Percentiles rank a stretch among this genome's conserved stretches.
These are phyloP conservation scores for Myxozyma vanderwaltii DNA, from an alignment of 805 yeast species.

Conservation along the genomic window DNA sequence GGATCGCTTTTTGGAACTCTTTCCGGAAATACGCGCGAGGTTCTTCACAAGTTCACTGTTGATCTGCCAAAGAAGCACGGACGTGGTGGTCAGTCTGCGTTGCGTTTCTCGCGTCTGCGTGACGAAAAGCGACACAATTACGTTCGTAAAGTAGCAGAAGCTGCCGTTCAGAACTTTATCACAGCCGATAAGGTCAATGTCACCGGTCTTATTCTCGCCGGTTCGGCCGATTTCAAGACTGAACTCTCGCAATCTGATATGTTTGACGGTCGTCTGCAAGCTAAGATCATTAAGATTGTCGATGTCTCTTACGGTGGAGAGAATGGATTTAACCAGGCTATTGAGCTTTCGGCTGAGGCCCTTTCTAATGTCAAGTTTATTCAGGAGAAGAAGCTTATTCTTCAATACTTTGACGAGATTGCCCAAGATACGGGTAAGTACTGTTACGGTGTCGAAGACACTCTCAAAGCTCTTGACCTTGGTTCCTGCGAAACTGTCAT, in stretches of 20 bases:
- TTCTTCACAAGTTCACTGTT: conserved; percentile 92
- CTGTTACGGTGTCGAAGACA: conserved; percentile 97
- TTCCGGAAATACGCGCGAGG: conserved; percentile 95
- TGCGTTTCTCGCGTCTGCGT: conserved; percentile 98
- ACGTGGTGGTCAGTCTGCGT: conserved; percentile 99
- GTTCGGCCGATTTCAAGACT: conserved; percentile 98
- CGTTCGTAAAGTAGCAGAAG: conserved; percentile 97
- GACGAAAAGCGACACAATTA: conserved; percentile 99
- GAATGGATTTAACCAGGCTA: conserved; percentile 99
- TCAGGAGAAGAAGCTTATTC: conserved; percentile 95
- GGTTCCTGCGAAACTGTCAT: conserved; percentile 95
- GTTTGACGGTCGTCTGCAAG: conserved; percentile 85
- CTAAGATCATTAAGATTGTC: conserved; percentile 86
- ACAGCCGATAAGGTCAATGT: conserved; percentile 93
- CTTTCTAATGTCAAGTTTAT: conserved; percentile 95
- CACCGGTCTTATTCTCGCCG: conserved; percentile 93
- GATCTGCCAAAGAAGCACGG: conserved; percentile 99
- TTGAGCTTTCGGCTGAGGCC: conserved; percentile 95
- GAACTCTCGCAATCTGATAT: conserved; percentile 90
- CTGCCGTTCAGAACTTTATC: conserved; percentile 95
- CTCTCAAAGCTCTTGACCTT: conserved; percentile 90
- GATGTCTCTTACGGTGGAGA: conserved; percentile 99
- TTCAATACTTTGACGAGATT: conserved; percentile 92
- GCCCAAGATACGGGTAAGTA: conserved; percentile 96
- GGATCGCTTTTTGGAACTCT: conserved; percentile 95